Percentiles rank a stretch among this genome's conserved stretches.
phyloP scores from a whole-genome alignment of 495 filamentous ascomycete genomes.

The Trichoderma erinaceum region DNA sequence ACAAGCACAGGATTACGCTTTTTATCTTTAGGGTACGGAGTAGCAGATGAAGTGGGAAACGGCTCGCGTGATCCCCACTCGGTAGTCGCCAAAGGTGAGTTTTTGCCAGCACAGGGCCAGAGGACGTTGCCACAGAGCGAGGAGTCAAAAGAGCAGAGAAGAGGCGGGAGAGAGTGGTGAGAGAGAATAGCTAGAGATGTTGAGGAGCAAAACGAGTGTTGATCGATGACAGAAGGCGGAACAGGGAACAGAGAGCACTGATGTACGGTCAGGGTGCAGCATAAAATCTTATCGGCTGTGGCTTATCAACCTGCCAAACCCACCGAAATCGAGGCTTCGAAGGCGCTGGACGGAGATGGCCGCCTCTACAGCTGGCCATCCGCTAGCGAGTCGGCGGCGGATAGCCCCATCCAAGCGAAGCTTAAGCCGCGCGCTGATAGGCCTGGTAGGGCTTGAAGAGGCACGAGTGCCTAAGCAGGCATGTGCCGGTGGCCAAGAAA shows the following conservation, averaged over 20 bases:
- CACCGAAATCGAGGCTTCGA: slow-evolving; percentile 2
- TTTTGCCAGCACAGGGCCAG: neutral
- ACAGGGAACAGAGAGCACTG: neutral
- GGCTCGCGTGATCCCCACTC: slow-evolving; percentile 12
- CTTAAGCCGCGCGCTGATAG: slow-evolving; percentile 7
- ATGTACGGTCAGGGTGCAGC: slow-evolving; percentile 9
- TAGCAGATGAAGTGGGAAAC: neutral
- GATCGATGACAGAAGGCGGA: neutral
- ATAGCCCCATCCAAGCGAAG: slow-evolving; percentile 4
- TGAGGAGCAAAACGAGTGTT: neutral
- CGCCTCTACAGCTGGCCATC: slow-evolving; percentile 7
- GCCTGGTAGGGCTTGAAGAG: slow-evolving; percentile 7
- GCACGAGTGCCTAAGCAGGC: neutral
- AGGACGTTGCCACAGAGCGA: neutral
- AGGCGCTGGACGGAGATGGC: slow-evolving; percentile 3
- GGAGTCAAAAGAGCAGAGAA: neutral
- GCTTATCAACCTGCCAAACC: neutral
- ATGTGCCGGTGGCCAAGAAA: slow-evolving; percentile 2
- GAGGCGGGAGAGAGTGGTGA: neutral
- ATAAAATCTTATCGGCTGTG: slow-evolving; percentile 1
- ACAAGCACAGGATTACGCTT: neutral
- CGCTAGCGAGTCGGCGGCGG: neutral
- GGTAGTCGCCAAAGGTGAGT: slow-evolving; percentile 1
- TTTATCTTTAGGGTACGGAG: slow-evolving; percentile 6
- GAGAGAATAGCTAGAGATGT: too few species aligned